Conservation (phyloP, 768 basidiomycete species). For the Kondoa malvinella region DNA sequence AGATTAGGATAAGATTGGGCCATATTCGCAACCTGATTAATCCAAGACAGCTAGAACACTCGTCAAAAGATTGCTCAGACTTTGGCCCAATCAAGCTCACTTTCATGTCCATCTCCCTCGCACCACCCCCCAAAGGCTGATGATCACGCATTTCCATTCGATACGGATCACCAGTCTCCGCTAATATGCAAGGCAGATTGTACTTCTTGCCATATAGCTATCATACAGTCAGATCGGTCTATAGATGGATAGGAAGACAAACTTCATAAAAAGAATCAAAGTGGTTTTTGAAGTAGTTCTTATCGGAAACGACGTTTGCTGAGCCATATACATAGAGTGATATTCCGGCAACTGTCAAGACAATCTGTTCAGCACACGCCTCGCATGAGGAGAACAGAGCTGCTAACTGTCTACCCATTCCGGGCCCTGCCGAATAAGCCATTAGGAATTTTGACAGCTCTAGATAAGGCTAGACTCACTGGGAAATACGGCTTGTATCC, state of each 20-base stretch:
- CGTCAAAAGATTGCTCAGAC: no score
- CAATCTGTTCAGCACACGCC: background rate
- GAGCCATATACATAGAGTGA: background rate
- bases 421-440: no score
- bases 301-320: background rate
- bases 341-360: background rate
- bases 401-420: background rate
- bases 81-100: background rate
- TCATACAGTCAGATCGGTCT: no score
- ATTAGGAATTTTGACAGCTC: no score
- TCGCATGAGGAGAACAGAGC: background rate
- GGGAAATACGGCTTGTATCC: background rate
- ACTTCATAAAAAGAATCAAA: background rate
- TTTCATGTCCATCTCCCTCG: background rate
- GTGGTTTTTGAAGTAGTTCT: background rate
- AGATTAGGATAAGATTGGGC: background rate
- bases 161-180: background rate
- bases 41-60: background rate
- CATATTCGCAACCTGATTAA: background rate
- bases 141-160: background rate
- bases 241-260: background rate
- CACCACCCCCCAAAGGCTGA: background rate
- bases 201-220: background rate
- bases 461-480: background rate
- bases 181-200: background rate